Conservation (phyloP, 257 asterid genomes). For the Thymus quinquecostatus region DNA sequence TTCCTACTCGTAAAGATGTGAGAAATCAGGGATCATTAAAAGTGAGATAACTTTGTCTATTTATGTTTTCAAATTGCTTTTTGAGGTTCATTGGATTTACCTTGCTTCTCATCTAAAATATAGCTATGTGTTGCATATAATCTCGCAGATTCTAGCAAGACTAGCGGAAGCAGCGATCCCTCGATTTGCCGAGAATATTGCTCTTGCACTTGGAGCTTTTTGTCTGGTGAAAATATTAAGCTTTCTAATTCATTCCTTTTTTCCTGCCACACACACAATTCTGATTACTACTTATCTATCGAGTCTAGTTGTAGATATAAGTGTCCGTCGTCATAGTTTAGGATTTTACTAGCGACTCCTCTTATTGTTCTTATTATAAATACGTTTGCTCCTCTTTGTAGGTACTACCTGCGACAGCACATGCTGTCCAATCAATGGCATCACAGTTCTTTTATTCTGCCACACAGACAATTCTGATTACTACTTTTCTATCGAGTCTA, state of each 20-base stretch:
- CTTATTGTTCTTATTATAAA: conserved; percentile 14
- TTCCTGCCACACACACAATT: neutral
- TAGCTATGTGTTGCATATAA: conserved; percentile 21
- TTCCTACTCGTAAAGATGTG: conserved; percentile 56
- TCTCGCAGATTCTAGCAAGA: conserved; percentile 59
- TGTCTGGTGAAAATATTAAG: conserved; percentile 58
- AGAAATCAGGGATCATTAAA: conserved; percentile 50
- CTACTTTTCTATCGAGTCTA: no score
- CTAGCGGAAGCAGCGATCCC: conserved; percentile 76
- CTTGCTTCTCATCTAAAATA: conserved; percentile 21
- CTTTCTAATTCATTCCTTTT: conserved; percentile 5
- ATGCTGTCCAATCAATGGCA: conserved; percentile 68
- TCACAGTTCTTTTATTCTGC: conserved; percentile 51
- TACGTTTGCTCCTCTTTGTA: conserved; percentile 36
- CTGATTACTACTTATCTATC: neutral
- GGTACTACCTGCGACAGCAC: conserved; percentile 82
- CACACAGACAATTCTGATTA: no score
- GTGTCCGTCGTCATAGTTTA: neutral
- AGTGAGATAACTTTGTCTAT: conserved; percentile 52
- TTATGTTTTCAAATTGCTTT: conserved; percentile 20
- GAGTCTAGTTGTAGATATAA: conserved; percentile 1
- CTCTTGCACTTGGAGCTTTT: conserved; percentile 86
- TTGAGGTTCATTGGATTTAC: conserved; percentile 59
- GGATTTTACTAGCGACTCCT: neutral
- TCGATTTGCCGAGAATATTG: conserved; percentile 85